Conservation (phyloP, 2,329 filamentous ascomycete species). For the Claviceps arundinis region DNA sequence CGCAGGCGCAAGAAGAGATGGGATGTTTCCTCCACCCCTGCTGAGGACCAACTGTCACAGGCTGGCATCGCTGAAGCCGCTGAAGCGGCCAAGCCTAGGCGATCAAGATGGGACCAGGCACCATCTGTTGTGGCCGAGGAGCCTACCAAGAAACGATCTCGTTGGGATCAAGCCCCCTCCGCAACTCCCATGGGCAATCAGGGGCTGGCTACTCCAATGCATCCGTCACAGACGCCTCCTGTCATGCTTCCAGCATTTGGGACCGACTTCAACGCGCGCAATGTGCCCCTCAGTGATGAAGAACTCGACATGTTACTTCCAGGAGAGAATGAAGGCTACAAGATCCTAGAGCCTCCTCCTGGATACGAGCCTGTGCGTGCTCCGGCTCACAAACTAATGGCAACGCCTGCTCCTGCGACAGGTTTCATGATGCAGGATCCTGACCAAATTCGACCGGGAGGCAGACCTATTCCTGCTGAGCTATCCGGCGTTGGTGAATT, state of each 20-base stretch:
- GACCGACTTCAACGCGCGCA: conserved; percentile 60
- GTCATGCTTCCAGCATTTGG: conserved; percentile 52
- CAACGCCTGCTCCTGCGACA: conserved; percentile 58
- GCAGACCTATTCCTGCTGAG: conserved; percentile 85
- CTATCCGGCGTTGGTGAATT: conserved; percentile 93
- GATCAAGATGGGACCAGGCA: conserved; percentile 80
- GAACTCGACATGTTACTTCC: conserved; percentile 88
- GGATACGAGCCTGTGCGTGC: conserved; percentile 79
- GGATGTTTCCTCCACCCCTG: conserved; percentile 59
- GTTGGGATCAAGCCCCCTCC: conserved; percentile 84
- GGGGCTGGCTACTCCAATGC: conserved; percentile 67
- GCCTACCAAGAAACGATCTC: conserved; percentile 59
- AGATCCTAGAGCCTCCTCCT: conserved; percentile 77
- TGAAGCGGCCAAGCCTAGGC: conserved; percentile 51
- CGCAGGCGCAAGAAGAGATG: conserved; percentile 90
- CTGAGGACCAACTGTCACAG: conserved; percentile 35
- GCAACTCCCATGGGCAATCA: conserved; percentile 62
- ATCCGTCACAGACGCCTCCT: conserved; percentile 47
- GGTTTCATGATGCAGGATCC: conserved; percentile 98
- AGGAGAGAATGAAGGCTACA: conserved; percentile 79
- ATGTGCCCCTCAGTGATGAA: conserved; percentile 78
- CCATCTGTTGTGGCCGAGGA: conserved; percentile 47
- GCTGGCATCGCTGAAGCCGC: conserved; percentile 36
- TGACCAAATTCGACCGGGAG: conserved; percentile 66
- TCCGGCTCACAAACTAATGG: conserved; percentile 60